Conservation (phyloP, 805 yeast genomes). For the Saccharomycopsis javanensis region DNA sequence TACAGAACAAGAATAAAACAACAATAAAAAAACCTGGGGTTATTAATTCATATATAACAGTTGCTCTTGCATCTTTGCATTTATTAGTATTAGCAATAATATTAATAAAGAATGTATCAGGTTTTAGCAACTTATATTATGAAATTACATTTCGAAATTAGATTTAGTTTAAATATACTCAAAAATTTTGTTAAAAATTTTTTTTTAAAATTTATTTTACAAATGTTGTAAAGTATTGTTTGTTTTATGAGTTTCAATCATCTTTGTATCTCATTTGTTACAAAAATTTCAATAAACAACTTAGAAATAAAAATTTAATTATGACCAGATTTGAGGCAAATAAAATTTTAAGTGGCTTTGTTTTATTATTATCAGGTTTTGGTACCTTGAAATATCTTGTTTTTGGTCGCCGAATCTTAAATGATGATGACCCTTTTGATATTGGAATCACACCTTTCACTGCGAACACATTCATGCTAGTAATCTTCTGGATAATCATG, state of each 20-base stretch:
- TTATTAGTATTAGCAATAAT: no score
- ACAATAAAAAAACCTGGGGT: background rate
- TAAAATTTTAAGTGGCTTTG: background rate
- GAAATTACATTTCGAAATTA: no score
- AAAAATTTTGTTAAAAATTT: no score
- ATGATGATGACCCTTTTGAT: slow-evolving; percentile 33
- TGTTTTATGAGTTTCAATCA: no score
- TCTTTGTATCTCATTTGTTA: no score
- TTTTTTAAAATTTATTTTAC: no score
- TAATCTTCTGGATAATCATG: slow-evolving; percentile 50
- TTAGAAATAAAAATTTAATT: background rate
- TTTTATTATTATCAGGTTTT: slow-evolving; percentile 47
- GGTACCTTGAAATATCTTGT: slow-evolving; percentile 48
- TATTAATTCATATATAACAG: background rate
- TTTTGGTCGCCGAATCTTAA: slow-evolving; percentile 36
- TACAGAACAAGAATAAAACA: background rate
- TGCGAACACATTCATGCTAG: slow-evolving; percentile 37
- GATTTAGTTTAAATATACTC: no score
- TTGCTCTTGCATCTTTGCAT: background rate
- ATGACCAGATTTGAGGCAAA: background rate
- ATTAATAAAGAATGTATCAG: background rate
- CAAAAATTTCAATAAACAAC: background rate
- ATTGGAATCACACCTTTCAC: slow-evolving; percentile 66
- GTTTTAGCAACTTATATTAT: no score
- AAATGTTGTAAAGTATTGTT: no score